These are phyloP conservation scores for Ceratocystis ficicola DNA, from an alignment of 2,329 filamentous ascomycete species.

Conservation along the genomic window DNA sequence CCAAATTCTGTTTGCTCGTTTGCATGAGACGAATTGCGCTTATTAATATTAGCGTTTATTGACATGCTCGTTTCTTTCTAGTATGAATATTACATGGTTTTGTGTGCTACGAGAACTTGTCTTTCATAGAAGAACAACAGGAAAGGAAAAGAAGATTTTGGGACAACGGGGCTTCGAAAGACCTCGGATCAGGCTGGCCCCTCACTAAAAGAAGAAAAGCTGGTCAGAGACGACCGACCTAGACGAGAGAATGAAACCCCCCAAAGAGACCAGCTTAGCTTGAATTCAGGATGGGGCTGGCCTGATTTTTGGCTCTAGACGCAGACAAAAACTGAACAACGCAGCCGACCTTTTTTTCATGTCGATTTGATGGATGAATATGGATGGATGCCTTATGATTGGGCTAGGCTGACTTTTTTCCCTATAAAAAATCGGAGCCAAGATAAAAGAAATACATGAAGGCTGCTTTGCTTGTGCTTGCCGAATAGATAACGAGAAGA, in stretches of 20 bases:
- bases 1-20: too few relatives aligned
- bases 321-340: background rate
- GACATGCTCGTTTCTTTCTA: too few relatives aligned
- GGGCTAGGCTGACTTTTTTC: background rate
- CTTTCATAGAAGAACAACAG: background rate
- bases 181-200: background rate
- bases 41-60: too few relatives aligned
- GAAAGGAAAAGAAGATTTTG: background rate
- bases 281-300: background rate
- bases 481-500: background rate
- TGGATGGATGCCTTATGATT: conserved; percentile 4
- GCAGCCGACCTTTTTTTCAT: background rate
- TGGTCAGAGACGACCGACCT: background rate
- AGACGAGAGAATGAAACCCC: too few relatives aligned
- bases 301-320: background rate
- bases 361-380: background rate
- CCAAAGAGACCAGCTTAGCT: background rate
- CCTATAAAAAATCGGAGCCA: background rate
- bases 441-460: background rate
- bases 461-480: background rate
- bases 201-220: background rate
- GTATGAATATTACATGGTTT: too few relatives aligned
- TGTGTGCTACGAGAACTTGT: too few relatives aligned
- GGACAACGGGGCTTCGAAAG: background rate
- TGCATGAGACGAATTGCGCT: too few relatives aligned